phyloP scores from a whole-genome alignment of 139 green algal species.

The Nannochloris sp. region DNA sequence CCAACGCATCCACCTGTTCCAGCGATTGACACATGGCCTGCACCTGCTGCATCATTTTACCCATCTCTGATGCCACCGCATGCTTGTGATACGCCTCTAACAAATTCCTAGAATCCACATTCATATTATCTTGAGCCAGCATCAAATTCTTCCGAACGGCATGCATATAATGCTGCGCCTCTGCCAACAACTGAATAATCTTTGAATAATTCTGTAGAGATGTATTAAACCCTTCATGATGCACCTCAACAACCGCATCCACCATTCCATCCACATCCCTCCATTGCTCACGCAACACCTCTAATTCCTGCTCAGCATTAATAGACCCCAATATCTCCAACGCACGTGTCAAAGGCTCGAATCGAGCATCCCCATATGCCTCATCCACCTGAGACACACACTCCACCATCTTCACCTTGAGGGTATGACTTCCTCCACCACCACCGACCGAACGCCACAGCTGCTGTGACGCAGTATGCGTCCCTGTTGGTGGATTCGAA shows the following conservation, averaged over 20 bases:
- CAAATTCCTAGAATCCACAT: slow-evolving; percentile 42
- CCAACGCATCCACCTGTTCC: slow-evolving; percentile 22
- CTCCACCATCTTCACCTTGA: too few species aligned
- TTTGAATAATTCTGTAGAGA: slow-evolving; percentile 79
- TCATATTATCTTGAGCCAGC: slow-evolving; percentile 33
- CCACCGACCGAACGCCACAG: neutral
- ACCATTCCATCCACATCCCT: slow-evolving; percentile 44
- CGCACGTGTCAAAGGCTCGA: slow-evolving; percentile 68
- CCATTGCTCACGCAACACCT: slow-evolving; percentile 52
- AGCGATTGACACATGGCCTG: slow-evolving; percentile 12
- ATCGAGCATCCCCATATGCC: slow-evolving; percentile 41
- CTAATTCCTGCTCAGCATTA: slow-evolving; percentile 40
- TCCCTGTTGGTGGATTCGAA: too few species aligned
- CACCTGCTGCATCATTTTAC: slow-evolving; percentile 59
- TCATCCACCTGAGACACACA: neutral
- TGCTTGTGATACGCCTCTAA: slow-evolving; percentile 56
- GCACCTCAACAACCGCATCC: slow-evolving; percentile 53
- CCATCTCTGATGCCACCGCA: slow-evolving; percentile 39
- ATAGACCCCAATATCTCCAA: slow-evolving; percentile 55
- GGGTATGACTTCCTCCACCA: neutral
- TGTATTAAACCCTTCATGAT: slow-evolving; percentile 74
- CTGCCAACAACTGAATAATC: slow-evolving; percentile 70
- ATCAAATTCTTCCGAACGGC: slow-evolving; percentile 41
- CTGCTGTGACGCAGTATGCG: too few species aligned
- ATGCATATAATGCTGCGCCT: slow-evolving; percentile 51